Evolutionary conservation across 1,139 yeast species (phyloP).

Genomic region (Trichomonascaceae sp.): DNA sequence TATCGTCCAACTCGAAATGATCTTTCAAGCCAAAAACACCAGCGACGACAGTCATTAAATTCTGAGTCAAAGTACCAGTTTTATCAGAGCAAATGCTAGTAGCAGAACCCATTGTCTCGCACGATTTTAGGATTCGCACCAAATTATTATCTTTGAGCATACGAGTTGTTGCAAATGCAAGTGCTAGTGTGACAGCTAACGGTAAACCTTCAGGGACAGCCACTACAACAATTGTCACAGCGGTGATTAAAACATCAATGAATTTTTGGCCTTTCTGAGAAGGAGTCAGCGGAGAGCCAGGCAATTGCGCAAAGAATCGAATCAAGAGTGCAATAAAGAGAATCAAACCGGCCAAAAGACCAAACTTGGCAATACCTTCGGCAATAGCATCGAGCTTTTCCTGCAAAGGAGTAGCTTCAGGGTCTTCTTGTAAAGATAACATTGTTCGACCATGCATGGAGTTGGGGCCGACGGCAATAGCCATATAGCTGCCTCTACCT

Average conservation of each 20-base stretch:
- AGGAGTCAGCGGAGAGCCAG: conserved; percentile 44
- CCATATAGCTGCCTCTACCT: conserved; percentile 81
- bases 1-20: conserved; percentile 34
- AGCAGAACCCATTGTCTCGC: conserved; percentile 99
- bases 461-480: conserved; percentile 83
- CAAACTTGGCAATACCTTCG: conserved; percentile 89
- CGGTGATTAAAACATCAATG: conserved; percentile 78
- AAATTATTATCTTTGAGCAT: conserved; percentile 96
- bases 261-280: conserved; percentile 81
- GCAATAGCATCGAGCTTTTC: conserved; percentile 76
- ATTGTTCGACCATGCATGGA: conserved; percentile 90
- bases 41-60: conserved; percentile 80
- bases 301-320: conserved; percentile 64
- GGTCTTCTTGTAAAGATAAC: conserved; percentile 66
- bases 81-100: conserved; percentile 95
- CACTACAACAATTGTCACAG: conserved; percentile 89
- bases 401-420: conserved; percentile 86
- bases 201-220: conserved; percentile 99
- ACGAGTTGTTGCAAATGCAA: conserved; percentile 96
- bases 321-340: conserved; percentile 74
- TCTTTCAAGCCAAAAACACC: conserved; percentile 52
- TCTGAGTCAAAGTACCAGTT: conserved; percentile 79
- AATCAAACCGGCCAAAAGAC: conserved; percentile 74
- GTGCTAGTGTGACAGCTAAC: conserved; percentile 88
- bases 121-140: conserved; percentile 86